Evolutionary conservation across 2,329 filamentous ascomycete genomes (phyloP).

Genomic region (Ploettnerulaceae sp.): DNA sequence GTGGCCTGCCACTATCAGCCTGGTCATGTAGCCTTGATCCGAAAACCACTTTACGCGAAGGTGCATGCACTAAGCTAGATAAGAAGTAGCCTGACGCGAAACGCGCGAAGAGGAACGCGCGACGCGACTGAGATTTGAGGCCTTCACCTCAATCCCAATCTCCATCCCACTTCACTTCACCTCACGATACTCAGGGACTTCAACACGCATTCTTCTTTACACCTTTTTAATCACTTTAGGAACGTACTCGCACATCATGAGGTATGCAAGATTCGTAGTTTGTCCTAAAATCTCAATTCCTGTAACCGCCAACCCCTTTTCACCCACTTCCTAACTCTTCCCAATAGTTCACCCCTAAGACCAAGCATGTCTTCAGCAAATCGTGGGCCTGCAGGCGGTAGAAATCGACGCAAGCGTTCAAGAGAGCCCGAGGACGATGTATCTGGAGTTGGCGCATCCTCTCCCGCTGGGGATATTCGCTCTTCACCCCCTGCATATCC

Average conservation of each 20-base stretch:
- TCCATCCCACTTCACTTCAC: background rate
- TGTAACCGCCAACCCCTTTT: constrained; percentile 10
- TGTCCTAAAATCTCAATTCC: constrained; percentile 7
- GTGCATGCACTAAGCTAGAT: background rate
- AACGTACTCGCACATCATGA: constrained; percentile 27
- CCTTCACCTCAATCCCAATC: background rate
- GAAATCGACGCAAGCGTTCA: constrained; percentile 55
- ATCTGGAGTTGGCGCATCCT: constrained; percentile 48
- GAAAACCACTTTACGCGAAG: constrained; percentile 26
- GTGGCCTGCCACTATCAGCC: too few relatives aligned
- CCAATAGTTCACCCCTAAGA: constrained; percentile 71
- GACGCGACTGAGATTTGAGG: constrained; percentile 3
- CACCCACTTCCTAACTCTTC: constrained; percentile 30
- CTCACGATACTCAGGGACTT: background rate
- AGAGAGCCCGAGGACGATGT: constrained; percentile 62
- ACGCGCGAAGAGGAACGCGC: background rate
- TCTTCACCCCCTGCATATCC: constrained; percentile 58
- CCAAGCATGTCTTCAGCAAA: constrained; percentile 80
- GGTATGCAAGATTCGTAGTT: constrained; percentile 27
- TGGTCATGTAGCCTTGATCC: background rate
- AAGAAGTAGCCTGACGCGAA: background rate
- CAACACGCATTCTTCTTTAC: background rate
- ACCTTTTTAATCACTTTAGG: background rate
- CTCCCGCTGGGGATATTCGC: constrained; percentile 49
- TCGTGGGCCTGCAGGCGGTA: constrained; percentile 52